Evolutionary conservation across 192 early-diverging fungal species (phyloP).

Genomic region (Coemansia sp.): DNA sequence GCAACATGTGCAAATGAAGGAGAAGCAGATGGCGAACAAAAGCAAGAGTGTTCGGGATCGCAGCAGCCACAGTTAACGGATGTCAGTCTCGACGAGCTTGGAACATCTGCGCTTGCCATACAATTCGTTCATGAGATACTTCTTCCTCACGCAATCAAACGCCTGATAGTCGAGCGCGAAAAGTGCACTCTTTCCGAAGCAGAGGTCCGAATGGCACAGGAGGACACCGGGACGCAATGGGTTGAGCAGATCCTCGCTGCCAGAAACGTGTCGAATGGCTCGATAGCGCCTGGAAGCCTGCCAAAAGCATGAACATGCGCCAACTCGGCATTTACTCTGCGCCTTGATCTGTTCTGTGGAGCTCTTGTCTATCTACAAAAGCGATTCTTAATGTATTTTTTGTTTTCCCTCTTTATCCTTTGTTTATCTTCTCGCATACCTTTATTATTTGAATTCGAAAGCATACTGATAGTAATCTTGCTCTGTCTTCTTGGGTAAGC

Average conservation of each 20-base stretch:
- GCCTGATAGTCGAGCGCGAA: constrained; percentile 31
- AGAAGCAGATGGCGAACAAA: not conserved
- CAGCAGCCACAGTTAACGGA: not conserved
- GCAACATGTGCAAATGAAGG: not conserved
- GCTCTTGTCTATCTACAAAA: not conserved
- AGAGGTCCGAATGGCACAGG: constrained; percentile 28
- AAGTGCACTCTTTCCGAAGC: constrained; percentile 38
- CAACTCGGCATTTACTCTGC: not conserved
- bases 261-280: constrained; percentile 11
- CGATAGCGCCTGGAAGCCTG: not conserved
- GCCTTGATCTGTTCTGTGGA: not conserved
- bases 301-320: not conserved
- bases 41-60: not conserved
- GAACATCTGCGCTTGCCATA: constrained; percentile 17
- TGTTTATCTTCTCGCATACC: not conserved
- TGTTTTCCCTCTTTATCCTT: too few species aligned
- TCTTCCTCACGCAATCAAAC: constrained; percentile 48
- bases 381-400: too few species aligned
- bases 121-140: constrained; percentile 51
- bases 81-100: not conserved
- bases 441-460: not conserved
- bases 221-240: constrained; percentile 33
- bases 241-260: constrained; percentile 51
- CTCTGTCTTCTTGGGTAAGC: not conserved
- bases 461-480: too few species aligned